Evolutionary conservation across 176 grass and related monocot species (phyloP).

Genomic region (Zizania latifolia): DNA sequence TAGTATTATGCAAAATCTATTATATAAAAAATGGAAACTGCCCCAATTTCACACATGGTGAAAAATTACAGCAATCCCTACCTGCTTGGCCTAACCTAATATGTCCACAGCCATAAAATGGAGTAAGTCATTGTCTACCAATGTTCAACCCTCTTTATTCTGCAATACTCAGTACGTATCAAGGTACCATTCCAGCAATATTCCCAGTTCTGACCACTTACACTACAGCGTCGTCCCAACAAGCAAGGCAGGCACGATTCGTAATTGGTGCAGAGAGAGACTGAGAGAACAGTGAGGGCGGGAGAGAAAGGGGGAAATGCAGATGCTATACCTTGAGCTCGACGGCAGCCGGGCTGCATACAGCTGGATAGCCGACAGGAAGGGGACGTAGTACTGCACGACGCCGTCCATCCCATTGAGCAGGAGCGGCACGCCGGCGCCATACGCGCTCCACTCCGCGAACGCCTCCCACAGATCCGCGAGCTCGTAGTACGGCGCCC

Average conservation of each 20-base stretch:
- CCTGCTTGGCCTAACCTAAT: neutral
- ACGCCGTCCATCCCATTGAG: constrained; percentile 58
- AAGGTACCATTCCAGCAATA: neutral
- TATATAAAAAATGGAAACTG: neutral
- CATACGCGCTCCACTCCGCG: constrained; percentile 82
- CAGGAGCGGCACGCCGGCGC: constrained; percentile 62
- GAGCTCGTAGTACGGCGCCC: constrained; percentile 48
- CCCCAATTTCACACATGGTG: neutral
- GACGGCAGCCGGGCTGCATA: constrained; percentile 29
- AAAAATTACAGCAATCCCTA: neutral
- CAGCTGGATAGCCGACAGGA: constrained; percentile 74
- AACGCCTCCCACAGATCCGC: constrained; percentile 81
- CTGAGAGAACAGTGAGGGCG: too few species aligned
- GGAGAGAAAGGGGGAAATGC: too few species aligned
- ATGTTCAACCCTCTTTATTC: neutral
- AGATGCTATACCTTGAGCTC: neutral
- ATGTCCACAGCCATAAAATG: neutral
- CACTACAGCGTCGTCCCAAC: neutral
- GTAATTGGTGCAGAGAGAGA: neutral
- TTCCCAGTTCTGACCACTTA: neutral
- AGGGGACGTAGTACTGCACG: constrained; percentile 83
- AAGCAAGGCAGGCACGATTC: neutral
- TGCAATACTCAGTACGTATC: neutral
- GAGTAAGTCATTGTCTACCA: neutral
- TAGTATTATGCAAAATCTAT: neutral